phyloP scores from a whole-genome alignment of 2,329 filamentous ascomycete species.

The Geosmithia putterillii region DNA sequence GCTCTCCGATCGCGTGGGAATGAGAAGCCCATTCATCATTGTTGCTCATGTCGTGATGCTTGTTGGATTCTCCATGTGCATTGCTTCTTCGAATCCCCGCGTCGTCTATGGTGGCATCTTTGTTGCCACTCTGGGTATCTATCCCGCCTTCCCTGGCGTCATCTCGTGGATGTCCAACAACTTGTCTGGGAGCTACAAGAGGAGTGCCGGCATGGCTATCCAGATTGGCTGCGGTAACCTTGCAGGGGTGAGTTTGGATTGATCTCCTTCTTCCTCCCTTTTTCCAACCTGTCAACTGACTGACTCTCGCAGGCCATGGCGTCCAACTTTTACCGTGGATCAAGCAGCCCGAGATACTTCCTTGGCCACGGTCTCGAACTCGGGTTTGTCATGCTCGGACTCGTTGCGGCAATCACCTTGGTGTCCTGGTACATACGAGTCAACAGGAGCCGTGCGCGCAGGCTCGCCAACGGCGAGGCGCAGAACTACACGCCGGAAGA shows the following conservation, averaged over 20 bases:
- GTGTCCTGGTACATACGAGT: constrained; percentile 39
- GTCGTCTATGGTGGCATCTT: constrained; percentile 67
- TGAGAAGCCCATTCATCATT: constrained; percentile 43
- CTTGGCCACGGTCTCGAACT: constrained; percentile 38
- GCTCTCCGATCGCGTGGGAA: constrained; percentile 39
- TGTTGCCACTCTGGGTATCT: constrained; percentile 65
- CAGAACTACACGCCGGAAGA: constrained; percentile 21
- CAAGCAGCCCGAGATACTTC: constrained; percentile 33
- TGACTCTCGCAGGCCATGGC: constrained; percentile 42
- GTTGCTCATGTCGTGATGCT: constrained; percentile 38
- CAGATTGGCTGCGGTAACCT: constrained; percentile 51
- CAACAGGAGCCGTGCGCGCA: constrained; percentile 43
- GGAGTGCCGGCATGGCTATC: constrained; percentile 50
- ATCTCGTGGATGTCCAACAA: constrained; percentile 76
- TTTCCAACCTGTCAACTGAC: not conserved
- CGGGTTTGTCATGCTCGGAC: constrained; percentile 31
- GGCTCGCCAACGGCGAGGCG: constrained; percentile 27
- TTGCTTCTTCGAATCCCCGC: constrained; percentile 40
- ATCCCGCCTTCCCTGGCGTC: constrained; percentile 66
- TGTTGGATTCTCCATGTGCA: constrained; percentile 45
- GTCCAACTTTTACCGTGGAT: constrained; percentile 55
- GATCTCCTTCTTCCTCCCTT: not conserved
- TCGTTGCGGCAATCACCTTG: constrained; percentile 29
- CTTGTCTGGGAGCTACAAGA: constrained; percentile 53
- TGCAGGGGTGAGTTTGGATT: constrained; percentile 26